These are phyloP conservation scores for Platismatia glauca DNA, from an alignment of 495 filamentous ascomycete species.

Conservation along the genomic window DNA sequence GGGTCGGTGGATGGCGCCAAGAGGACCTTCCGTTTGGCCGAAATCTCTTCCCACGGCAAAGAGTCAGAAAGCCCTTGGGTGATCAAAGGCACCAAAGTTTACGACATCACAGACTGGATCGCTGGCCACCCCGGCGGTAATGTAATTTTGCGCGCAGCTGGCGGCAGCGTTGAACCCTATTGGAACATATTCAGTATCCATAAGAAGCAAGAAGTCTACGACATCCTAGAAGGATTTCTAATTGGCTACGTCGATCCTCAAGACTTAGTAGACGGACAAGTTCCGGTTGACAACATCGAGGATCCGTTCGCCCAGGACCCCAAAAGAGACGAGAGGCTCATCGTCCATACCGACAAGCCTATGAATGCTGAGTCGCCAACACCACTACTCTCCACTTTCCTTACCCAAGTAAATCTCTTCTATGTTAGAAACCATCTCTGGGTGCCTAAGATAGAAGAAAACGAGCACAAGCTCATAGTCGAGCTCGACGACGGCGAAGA, in stretches of 20 bases:
- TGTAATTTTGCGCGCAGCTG: slow-evolving; percentile 50
- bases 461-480: slow-evolving; percentile 40
- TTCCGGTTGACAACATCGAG: slow-evolving; percentile 37
- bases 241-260: slow-evolving; percentile 43
- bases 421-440: slow-evolving; percentile 57
- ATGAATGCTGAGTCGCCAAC: slow-evolving; percentile 30
- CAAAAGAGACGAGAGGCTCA: slow-evolving; percentile 37
- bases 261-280: slow-evolving; percentile 44
- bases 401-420: slow-evolving; percentile 46
- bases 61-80: slow-evolving; percentile 44
- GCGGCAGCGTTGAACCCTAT: slow-evolving; percentile 49
- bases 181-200: slow-evolving; percentile 58
- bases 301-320: slow-evolving; percentile 50
- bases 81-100: slow-evolving; percentile 43
- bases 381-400: slow-evolving; percentile 27
- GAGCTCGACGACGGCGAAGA: slow-evolving; percentile 47
- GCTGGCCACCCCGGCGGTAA: slow-evolving; percentile 49
- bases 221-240: slow-evolving; percentile 46
- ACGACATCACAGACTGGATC: slow-evolving; percentile 53
- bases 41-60: slow-evolving; percentile 41
- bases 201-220: slow-evolving; percentile 46
- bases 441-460: slow-evolving; percentile 44
- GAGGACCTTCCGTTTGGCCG: slow-evolving; percentile 31
- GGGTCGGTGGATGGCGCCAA: slow-evolving; percentile 17
- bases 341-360: slow-evolving; percentile 46